Evolutionary conservation across 2,329 filamentous ascomycete species (phyloP), one percentile per base, ranked within the genome.

Genomic region (Sphaceloma murrayae): DNA sequence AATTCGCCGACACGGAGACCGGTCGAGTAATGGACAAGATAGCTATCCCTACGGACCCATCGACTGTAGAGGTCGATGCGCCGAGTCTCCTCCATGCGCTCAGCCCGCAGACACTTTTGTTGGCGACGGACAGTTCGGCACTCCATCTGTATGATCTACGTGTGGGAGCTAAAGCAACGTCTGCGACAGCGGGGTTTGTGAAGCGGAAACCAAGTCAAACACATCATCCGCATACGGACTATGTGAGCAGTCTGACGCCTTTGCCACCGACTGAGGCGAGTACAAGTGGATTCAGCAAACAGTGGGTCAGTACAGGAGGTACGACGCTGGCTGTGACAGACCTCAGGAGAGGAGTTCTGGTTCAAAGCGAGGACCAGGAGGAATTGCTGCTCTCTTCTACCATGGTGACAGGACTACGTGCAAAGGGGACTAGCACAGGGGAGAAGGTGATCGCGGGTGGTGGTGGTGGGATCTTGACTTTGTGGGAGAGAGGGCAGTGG

Each of bases 401-500:
- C 34, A 85, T 86, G 57, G 78, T 96, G 13, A 75, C 80, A 0
- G 87, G 87, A 0, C 65, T 94, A 49, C 78, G 83, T 0, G 78
- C 80, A 21, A 79, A 77, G 47, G 62, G 59, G 46, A 66, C 65
- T 29, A 75, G 74, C 21, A 82, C 84, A 34, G 85, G 85, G 4
- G 73, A 81, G 55, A 82, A 82, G 58, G 72, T 91, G 3, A 62
- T 91, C 2, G 85, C 87, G 0, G 82, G 85, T 26, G 85, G 85
- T 18, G 80, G 77, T 13, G 81, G 77, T 31, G 91, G 91, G 2
- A 78, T 95, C 1, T 62, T 96, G 50, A 95, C 88, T 3, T 67
- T 96, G 5, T 98, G 91, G 88, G 89, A 98, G 62, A 82, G 82
- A 53, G 89, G 89, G 1, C 78, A 84, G 1, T 96, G 91, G 89